Base-by-base conservation (phyloP, 2,329 filamentous ascomycete species). In the Epicoccum sorghinum region DNA sequence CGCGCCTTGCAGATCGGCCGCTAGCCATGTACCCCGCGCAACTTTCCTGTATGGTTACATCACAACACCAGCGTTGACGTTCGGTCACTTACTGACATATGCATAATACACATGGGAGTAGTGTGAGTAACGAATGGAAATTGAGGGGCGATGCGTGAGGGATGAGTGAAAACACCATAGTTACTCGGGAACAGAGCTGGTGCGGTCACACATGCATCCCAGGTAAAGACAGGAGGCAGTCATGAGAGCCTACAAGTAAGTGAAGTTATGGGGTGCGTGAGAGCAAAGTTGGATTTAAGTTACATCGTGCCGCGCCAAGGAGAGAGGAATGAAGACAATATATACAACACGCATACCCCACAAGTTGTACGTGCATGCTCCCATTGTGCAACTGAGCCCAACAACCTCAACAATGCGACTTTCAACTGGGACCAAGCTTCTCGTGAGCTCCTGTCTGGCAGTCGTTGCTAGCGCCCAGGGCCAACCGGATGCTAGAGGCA, bases 401-500 rank as follows among this genome's bases (percentile, higher is more conserved):
- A 14, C 29, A 12, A 3, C 13, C 7, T 8, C 3, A 7, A 51
- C 1, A 47, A 56, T 56, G 53, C 29, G 14, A n/a, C 27, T 27
- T 18, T 27, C 30, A 7, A 8, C 27, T 7, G 10, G 22, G 27
- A 5, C 29, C 4, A 38, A 37, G 18, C 22, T 23, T 14, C 9
- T 61, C 37, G 33, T 58, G 36, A 18, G 43, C 4, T 33, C 29
- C 8, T 41, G n/a, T 24, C 22, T 50, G 4, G 7, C 7, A 18
- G 10, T n/a, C 4, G 13, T 30, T 32, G 52, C 42, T 13, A 46
- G 45, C 29, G 63, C 61, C 24, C 66, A 70, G 40, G 45, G 50
- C 39, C 39, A 55, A 27, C 52, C 52, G 5, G 46, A 50, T 22
- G 57, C 42, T 4, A 43, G 36, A 29, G 52, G 47, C 37, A 58